These are phyloP conservation scores for Lodderomyces oxycetoniae DNA, from an alignment of 1,139 yeast species.

Conservation along the genomic window DNA sequence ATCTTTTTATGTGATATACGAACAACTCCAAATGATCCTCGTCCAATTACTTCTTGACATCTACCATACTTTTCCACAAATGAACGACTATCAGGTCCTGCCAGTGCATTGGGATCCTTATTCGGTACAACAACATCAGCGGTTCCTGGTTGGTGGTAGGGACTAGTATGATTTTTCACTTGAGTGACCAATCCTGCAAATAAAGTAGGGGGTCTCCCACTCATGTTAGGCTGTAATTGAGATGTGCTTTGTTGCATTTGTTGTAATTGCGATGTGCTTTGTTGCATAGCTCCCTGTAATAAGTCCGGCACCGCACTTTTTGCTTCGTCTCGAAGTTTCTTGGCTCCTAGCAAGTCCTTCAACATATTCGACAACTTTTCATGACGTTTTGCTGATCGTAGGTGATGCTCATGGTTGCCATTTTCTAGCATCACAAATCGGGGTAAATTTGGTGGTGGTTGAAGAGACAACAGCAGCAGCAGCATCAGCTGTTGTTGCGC, in stretches of 20 bases:
- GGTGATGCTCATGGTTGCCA: constrained; percentile 74
- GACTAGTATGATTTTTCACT: constrained; percentile 37
- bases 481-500: neutral
- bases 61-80: constrained; percentile 49
- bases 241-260: constrained; percentile 12
- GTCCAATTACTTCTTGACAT: constrained; percentile 47
- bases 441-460: constrained; percentile 21
- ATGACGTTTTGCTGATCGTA: constrained; percentile 75
- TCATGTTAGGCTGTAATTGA: constrained; percentile 9
- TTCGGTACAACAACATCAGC: constrained; percentile 4
- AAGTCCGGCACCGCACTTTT: constrained; percentile 78
- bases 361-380: constrained; percentile 85
- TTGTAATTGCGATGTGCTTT: constrained; percentile 12
- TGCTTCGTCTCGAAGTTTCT: constrained; percentile 75
- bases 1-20: constrained; percentile 41
- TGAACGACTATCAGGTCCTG: constrained; percentile 30
- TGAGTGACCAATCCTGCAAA: constrained; percentile 78
- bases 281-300: constrained; percentile 17
- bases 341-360: constrained; percentile 78
- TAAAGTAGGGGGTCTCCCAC: constrained; percentile 62
- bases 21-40: constrained; percentile 47
- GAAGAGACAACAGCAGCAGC: too few relatives aligned
- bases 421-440: constrained; percentile 55
- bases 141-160: constrained; percentile 19
- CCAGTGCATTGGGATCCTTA: neutral